Evolutionary conservation across 495 filamentous ascomycete genomes (phyloP).

Genomic region (Neurospora sp.): DNA sequence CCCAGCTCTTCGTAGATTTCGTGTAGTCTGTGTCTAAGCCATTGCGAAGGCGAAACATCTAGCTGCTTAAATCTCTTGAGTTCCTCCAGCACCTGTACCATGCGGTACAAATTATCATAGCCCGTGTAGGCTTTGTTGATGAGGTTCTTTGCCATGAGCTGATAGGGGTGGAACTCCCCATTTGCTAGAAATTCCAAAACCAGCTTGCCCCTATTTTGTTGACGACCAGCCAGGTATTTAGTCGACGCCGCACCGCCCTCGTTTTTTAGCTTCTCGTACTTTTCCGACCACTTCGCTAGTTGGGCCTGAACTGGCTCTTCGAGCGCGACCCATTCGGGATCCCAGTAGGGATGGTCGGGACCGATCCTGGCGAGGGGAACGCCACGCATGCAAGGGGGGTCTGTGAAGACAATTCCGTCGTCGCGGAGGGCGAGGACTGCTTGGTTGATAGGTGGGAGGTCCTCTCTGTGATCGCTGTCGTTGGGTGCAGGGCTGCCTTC

Average conservation of each 20-base stretch:
- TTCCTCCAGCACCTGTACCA: slow-evolving; percentile 36
- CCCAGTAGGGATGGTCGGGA: slow-evolving; percentile 35
- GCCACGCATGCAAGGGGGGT: slow-evolving; percentile 31
- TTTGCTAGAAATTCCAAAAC: slow-evolving; percentile 32
- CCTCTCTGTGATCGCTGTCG: not conserved
- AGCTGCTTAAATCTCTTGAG: slow-evolving; percentile 32
- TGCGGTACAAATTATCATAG: slow-evolving; percentile 39
- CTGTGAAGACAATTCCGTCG: slow-evolving; percentile 28
- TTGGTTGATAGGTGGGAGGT: slow-evolving; percentile 28
- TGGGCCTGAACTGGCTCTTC: slow-evolving; percentile 20
- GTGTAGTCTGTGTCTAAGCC: slow-evolving; percentile 37
- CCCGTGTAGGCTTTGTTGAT: slow-evolving; percentile 30
- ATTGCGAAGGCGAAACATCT: slow-evolving; percentile 34
- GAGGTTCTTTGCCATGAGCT: slow-evolving; percentile 33
- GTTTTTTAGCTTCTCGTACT: slow-evolving; percentile 18
- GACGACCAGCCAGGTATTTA: slow-evolving; percentile 34
- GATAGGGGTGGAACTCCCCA: slow-evolving; percentile 37
- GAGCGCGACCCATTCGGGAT: slow-evolving; percentile 30
- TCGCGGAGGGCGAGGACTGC: slow-evolving; percentile 25
- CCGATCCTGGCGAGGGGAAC: slow-evolving; percentile 36
- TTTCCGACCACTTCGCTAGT: slow-evolving; percentile 28
- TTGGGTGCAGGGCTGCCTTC: slow-evolving; percentile 10
- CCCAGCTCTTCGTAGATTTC: slow-evolving; percentile 26
- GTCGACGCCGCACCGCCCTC: slow-evolving; percentile 18
- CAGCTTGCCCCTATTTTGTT: slow-evolving; percentile 34